Evolutionary conservation across 2,329 filamentous ascomycete species (phyloP).

Genomic region (Cladophialophora exuberans): DNA sequence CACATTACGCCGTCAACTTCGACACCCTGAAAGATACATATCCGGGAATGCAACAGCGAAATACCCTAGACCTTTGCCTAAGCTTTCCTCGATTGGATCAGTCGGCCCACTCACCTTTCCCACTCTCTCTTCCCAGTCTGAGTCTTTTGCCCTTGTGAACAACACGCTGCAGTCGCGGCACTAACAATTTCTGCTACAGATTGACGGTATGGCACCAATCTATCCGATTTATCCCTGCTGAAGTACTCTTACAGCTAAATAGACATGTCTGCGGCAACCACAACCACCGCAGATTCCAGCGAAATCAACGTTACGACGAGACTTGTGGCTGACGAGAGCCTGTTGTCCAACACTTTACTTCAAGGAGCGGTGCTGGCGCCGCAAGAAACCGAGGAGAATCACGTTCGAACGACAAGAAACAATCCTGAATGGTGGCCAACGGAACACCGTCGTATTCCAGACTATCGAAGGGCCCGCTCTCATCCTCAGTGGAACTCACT

Average conservation of each 20-base stretch:
- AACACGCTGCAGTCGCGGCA: too few relatives aligned
- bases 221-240: not conserved
- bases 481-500: conserved; percentile 14
- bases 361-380: not conserved
- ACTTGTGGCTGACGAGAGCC: not conserved
- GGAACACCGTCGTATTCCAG: conserved; percentile 52
- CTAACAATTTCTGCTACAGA: too few relatives aligned
- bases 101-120: too few relatives aligned
- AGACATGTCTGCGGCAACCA: conserved; percentile 7
- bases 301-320: conserved; percentile 4
- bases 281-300: conserved; percentile 2
- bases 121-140: too few relatives aligned
- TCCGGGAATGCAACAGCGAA: not conserved
- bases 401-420: conserved; percentile 15
- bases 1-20: not conserved
- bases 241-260: not conserved
- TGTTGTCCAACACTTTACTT: not conserved
- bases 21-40: not conserved
- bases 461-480: conserved; percentile 44
- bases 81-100: not conserved
- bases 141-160: too few relatives aligned
- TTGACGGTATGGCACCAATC: not conserved
- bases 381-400: not conserved
- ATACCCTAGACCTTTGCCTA: not conserved
- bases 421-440: conserved; percentile 52